These are phyloP conservation scores for Eimeria necatrix DNA, from an alignment of 169 alveolate genomes.

Conservation along the genomic window DNA sequence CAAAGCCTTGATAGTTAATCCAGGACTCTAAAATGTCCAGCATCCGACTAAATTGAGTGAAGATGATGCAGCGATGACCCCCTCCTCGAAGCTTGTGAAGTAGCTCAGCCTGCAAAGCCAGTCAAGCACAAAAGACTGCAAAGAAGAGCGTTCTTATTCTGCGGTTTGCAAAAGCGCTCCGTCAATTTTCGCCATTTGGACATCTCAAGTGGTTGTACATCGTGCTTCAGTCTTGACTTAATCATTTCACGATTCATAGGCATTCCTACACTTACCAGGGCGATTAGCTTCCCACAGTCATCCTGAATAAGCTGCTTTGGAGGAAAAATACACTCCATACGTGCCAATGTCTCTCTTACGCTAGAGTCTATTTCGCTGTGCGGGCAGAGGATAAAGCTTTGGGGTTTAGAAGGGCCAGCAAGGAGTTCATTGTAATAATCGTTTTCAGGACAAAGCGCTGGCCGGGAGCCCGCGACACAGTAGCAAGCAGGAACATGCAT, in stretches of 20 bases:
- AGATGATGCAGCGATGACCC: slow-evolving; percentile 97
- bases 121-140: no score
- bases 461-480: slow-evolving; percentile 5
- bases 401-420: neutral
- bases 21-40: slow-evolving; percentile 98
- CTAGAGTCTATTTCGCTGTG: neutral
- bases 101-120: slow-evolving; percentile 84
- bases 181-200: no score
- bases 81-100: slow-evolving; percentile 93
- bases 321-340: slow-evolving; percentile 87
- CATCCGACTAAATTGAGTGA: slow-evolving; percentile 98
- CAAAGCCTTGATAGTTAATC: slow-evolving; percentile 96
- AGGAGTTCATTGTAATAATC: slow-evolving; percentile 33
- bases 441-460: slow-evolving; percentile 21
- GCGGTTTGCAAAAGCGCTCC: no score
- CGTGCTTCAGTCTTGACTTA: no score
- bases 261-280: slow-evolving; percentile 81
- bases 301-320: slow-evolving; percentile 89
- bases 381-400: neutral
- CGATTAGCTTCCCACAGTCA: slow-evolving; percentile 98
- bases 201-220: no score
- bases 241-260: neutral
- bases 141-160: no score
- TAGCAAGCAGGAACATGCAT: slow-evolving; percentile 50
- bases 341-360: neutral